Evolutionary conservation across 129 eudicot genomes (phyloP), one percentile per base, ranked within the genome.

Genomic region (Gnaphalium uliginosum): DNA sequence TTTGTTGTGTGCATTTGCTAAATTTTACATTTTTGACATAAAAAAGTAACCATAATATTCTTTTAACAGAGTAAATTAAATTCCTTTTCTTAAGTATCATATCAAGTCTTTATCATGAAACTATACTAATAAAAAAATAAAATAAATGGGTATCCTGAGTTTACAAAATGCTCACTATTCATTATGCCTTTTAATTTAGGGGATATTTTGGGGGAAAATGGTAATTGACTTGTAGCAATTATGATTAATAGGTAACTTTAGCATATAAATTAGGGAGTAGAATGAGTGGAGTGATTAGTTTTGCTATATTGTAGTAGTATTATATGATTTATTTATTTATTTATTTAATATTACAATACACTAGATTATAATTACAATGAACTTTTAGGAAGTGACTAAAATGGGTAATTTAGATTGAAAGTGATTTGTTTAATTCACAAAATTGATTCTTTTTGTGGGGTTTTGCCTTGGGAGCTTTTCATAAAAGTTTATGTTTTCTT

Each of bases 401-500:
- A n/a, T 66, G 51, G 3, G 50, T 66, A 66, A 6, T 14, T n/a
- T 33, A 30, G 50, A 56, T 15, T 25, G 48, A 68, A 56, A 72
- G 46, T 65, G 69, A 79, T 66, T 79, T 72, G 25, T 79, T 30
- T 56, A n/a, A 74, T 39, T 46, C 53, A 79, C 78, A 73, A 72
- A 65, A 50, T 80, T 80, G 75, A 80, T 80, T 80, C 60, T 58
- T 58, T 66, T 57, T 66, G 83, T 80, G 83, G 83, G 83, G 83
- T 80, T 80, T 65, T 79, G n/a, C n/a, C n/a, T n/a, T n/a, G n/a
- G 83, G 74, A 64, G 74, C 60, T 71, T 72, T 79, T 66, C 26
- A 14, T 1, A 66, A 80, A 80, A 80, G 79, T 73, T 73, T 67
- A 73, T 66, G 57, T 79, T 66, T 66, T 66, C 79, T 66, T 79